phyloP scores from a whole-genome alignment of 2,329 filamentous ascomycete genomes.

The Phyllosticta ampelicida region DNA sequence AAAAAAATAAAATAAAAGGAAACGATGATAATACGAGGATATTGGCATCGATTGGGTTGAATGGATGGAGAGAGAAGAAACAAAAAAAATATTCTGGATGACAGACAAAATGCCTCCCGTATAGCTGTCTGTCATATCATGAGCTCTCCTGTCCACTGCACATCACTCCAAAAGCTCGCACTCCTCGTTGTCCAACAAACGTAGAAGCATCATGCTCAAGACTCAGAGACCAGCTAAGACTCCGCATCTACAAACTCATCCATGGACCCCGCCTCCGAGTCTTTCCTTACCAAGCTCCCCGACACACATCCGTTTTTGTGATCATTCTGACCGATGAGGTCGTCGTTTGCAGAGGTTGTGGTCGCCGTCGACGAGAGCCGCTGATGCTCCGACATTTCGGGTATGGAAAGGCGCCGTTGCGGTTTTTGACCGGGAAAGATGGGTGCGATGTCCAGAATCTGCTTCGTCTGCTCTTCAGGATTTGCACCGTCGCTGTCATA shows the following conservation, averaged over 20 bases:
- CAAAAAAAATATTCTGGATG: too few relatives aligned
- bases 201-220: too few relatives aligned
- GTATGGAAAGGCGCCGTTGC: constrained; percentile 44
- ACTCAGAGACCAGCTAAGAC: constrained; percentile 14
- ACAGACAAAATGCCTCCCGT: too few relatives aligned
- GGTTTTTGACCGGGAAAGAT: constrained; percentile 66
- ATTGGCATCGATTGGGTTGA: too few relatives aligned
- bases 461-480: constrained; percentile 61
- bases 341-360: constrained; percentile 19
- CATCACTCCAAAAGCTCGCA: too few relatives aligned
- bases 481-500: constrained; percentile 48
- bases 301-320: background rate
- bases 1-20: too few relatives aligned
- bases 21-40: too few relatives aligned
- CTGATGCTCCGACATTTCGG: constrained; percentile 26
- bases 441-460: constrained; percentile 78
- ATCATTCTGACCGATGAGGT: constrained; percentile 45
- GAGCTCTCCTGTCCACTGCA: too few relatives aligned
- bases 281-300: constrained; percentile 22
- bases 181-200: too few relatives aligned
- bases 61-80: too few relatives aligned
- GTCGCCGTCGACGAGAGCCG: background rate
- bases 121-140: too few relatives aligned
- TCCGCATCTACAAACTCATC: constrained; percentile 41
- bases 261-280: constrained; percentile 33